A percentile compares a stretch with the other conserved stretches of the same genome.
phyloP scores from a whole-genome alignment of 768 basidiomycete species.

The Kwoniella sp. region DNA sequence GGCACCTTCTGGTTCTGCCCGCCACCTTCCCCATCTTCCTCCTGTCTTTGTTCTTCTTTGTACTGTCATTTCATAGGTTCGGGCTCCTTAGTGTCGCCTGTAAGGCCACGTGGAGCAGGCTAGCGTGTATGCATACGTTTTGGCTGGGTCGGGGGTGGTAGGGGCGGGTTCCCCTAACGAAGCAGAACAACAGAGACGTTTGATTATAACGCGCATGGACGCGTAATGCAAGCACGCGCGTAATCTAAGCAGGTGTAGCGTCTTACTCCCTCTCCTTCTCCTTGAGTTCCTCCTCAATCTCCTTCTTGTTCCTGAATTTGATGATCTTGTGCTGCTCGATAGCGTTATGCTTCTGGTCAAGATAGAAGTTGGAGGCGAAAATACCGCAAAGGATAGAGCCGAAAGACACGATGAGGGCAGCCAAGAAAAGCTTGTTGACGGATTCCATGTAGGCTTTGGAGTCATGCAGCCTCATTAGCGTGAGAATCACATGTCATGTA shows the following conservation, averaged over 20 bases:
- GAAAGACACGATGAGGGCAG: slow-evolving; percentile 49
- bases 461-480: background rate
- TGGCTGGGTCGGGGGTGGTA: too few species aligned
- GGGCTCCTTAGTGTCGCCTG: too few species aligned
- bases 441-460: slow-evolving; percentile 39
- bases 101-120: too few species aligned
- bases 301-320: slow-evolving; percentile 23
- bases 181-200: too few species aligned
- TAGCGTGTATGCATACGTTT: too few species aligned
- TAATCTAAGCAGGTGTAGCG: background rate
- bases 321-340: slow-evolving; percentile 43
- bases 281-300: slow-evolving; percentile 10
- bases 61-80: too few species aligned
- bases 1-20: too few species aligned
- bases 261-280: background rate
- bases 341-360: slow-evolving; percentile 54
- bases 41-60: too few species aligned
- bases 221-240: too few species aligned
- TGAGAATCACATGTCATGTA: background rate
- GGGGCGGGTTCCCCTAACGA: too few species aligned
- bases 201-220: background rate
- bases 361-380: slow-evolving; percentile 52
- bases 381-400: slow-evolving; percentile 47
- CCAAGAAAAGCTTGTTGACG: slow-evolving; percentile 43
- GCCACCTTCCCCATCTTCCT: too few species aligned